Conservation (phyloP, 2,329 filamentous ascomycete genomes). For the Huntiella abstrusa region DNA sequence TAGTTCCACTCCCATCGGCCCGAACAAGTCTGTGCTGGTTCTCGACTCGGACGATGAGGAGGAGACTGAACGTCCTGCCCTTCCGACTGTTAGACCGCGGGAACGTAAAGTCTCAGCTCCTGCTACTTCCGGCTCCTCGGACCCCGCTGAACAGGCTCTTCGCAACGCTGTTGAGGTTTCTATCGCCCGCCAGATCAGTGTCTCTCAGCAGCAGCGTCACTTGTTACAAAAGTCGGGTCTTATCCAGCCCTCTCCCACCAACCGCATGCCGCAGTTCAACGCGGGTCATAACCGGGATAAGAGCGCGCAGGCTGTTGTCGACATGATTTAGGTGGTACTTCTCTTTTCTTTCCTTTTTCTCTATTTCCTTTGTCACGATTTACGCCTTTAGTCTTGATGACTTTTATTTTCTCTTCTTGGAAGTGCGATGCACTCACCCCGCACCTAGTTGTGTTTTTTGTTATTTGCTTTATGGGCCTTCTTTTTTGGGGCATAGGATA, state of each 20-base stretch:
- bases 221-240: conserved; percentile 22
- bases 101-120: conserved; percentile 9
- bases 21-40: conserved; percentile 20
- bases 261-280: conserved; percentile 12
- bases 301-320: conserved; percentile 20
- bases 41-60: conserved; percentile 24
- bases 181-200: conserved; percentile 48
- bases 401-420: background rate
- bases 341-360: background rate
- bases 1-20: conserved; percentile 14
- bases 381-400: conserved; percentile 1
- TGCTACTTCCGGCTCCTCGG: conserved; percentile 18
- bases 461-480: too few species aligned
- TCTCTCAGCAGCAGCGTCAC: conserved; percentile 42
- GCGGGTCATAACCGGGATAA: conserved; percentile 18
- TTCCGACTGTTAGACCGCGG: background rate
- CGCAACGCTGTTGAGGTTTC: conserved; percentile 43
- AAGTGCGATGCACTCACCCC: too few species aligned
- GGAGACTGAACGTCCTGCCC: conserved; percentile 11
- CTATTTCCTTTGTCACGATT: background rate
- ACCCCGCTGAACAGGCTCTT: conserved; percentile 25
- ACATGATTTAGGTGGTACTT: background rate
- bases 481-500: too few species aligned
- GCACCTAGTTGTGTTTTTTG: too few species aligned
- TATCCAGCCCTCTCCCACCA: conserved; percentile 9